Evolutionary conservation across 176 grass and related monocot genomes (phyloP).

Genomic region (Oryza meyeriana): DNA sequence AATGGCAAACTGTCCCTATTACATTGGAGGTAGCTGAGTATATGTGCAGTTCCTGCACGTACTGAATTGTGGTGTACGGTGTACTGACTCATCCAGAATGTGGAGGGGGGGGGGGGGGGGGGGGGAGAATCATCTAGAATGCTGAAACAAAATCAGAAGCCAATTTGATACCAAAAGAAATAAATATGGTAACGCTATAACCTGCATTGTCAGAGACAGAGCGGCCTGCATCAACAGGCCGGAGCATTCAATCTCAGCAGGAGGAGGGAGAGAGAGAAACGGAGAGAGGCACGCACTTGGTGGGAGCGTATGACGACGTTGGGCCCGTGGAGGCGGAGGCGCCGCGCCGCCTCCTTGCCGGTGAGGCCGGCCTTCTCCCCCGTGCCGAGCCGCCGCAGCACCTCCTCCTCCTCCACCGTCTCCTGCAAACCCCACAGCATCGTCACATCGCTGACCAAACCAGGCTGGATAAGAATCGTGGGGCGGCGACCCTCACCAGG

Average conservation of each 20-base stretch:
- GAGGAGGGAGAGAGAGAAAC: too few relatives aligned
- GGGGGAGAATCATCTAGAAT: neutral
- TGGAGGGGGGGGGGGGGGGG: too few relatives aligned
- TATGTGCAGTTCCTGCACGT: neutral
- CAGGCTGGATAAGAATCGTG: neutral
- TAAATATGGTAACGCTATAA: neutral
- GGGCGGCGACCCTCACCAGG: slow-evolving; percentile 9
- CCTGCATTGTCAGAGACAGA: neutral
- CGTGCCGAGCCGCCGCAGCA: slow-evolving; percentile 36
- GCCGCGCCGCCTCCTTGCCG: slow-evolving; percentile 5
- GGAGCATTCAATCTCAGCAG: neutral
- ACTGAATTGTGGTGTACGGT: neutral
- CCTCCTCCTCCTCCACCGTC: slow-evolving; percentile 29
- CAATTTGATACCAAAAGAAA: neutral
- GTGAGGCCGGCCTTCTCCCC: slow-evolving; percentile 26
- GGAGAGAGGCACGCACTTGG: neutral
- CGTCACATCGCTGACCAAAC: neutral
- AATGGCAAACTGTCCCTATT: neutral
- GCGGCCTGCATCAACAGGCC: too few relatives aligned
- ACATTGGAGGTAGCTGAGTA: neutral
- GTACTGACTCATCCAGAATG: neutral
- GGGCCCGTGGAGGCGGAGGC: slow-evolving; percentile 34
- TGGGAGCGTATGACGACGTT: slow-evolving; percentile 18
- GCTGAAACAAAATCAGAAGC: neutral
- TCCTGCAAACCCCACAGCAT: slow-evolving; percentile 5